Percentiles rank a stretch among this genome's conserved stretches.
Conservation (phyloP, 495 filamentous ascomycete genomes). For the Sordaria brevicollis region DNA sequence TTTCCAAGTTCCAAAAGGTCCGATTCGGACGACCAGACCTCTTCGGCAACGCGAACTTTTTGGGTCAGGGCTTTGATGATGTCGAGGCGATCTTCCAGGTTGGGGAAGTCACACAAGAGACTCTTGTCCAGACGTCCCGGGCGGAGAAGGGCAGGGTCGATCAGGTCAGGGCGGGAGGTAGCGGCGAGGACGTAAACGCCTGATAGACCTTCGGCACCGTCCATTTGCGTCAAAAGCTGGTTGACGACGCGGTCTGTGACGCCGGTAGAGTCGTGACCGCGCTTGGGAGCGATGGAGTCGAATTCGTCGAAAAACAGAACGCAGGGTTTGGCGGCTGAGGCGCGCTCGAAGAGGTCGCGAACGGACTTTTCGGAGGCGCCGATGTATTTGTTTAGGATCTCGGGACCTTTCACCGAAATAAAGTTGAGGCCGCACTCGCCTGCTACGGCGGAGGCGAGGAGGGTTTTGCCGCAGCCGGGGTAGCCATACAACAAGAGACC, state of each 20-base stretch:
- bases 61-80: conserved; percentile 73
- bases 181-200: conserved; percentile 96
- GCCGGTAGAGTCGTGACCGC: conserved; percentile 91
- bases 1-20: conserved; percentile 58
- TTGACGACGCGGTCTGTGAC: conserved; percentile 98
- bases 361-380: conserved; percentile 92
- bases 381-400: conserved; percentile 98
- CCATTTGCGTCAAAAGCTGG: conserved; percentile 97
- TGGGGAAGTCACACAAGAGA: conserved; percentile 79
- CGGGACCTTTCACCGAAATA: conserved; percentile 94
- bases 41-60: conserved; percentile 60
- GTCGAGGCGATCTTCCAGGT: conserved; percentile 66
- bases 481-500: conserved; percentile 89
- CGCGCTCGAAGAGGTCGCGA: conserved; percentile 87
- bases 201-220: conserved; percentile 87
- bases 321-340: conserved; percentile 79
- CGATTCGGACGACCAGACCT: conserved; percentile 42
- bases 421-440: conserved; percentile 96
- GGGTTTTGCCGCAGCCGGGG: conserved; percentile 92
- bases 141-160: conserved; percentile 83
- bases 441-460: conserved; percentile 86
- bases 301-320: conserved; percentile 98
- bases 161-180: conserved; percentile 81
- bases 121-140: conserved; percentile 89
- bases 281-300: conserved; percentile 91